Conservation (phyloP, 345 rosid genomes). For the Aegle marmelos region DNA sequence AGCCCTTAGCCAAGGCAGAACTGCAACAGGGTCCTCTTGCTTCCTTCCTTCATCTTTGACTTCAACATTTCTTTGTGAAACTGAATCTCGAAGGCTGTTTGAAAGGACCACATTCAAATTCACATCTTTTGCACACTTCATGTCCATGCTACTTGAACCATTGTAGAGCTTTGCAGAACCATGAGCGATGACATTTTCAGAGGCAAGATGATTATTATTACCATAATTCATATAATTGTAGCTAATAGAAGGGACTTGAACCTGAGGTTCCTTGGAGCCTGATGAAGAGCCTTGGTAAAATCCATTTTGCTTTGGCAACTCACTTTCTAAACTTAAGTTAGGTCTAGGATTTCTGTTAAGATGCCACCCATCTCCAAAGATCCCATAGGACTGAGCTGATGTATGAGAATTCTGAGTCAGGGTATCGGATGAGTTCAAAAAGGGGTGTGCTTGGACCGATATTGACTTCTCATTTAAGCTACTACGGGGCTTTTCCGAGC, state of each 20-base stretch:
- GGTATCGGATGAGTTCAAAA: constrained; percentile 46
- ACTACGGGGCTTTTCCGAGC: constrained; percentile 45
- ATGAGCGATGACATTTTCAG: constrained; percentile 26
- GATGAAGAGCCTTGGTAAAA: constrained; percentile 49
- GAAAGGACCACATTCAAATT: constrained; percentile 48
- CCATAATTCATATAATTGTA: constrained; percentile 30
- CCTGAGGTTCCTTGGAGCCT: constrained; percentile 41
- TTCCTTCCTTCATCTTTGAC: constrained; percentile 44
- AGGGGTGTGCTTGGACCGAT: constrained; percentile 47
- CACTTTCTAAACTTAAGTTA: constrained; percentile 43
- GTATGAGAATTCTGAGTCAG: constrained; percentile 40
- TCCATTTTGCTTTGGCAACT: constrained; percentile 47
- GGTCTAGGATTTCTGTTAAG: constrained; percentile 36
- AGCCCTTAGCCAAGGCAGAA: constrained; percentile 70
- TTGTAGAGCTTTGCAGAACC: constrained; percentile 29
- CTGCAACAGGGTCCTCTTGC: constrained; percentile 34
- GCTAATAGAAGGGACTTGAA: constrained; percentile 24
- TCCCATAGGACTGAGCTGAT: constrained; percentile 48
- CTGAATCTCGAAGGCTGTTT: constrained; percentile 37
- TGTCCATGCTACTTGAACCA: constrained; percentile 28
- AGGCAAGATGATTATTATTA: constrained; percentile 25
- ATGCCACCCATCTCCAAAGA: constrained; percentile 54
- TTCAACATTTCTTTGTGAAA: constrained; percentile 27
- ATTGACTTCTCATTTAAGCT: constrained; percentile 55
- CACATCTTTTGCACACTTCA: constrained; percentile 35